Base-by-base conservation (phyloP, 345 rosid genomes). In the Clausena lansium region DNA sequence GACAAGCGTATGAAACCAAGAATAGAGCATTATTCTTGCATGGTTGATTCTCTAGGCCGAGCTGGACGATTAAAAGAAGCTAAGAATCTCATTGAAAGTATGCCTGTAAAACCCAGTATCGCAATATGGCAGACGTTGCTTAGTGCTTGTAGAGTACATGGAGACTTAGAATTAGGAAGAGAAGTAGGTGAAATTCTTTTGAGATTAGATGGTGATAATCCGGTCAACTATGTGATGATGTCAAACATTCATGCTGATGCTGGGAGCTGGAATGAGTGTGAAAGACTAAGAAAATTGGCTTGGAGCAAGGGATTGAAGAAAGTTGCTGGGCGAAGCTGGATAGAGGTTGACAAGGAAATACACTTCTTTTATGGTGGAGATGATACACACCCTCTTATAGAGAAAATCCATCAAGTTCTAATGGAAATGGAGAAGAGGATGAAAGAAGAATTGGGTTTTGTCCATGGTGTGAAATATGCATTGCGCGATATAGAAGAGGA, bases 91-190 rank as follows among this genome's bases (percentile, higher is more conserved):
- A 89, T 93, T 24, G 84, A 91, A 45, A 80, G 77, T 60, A 93
- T 91, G 99, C 92, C 93, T 19, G 38, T 91, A 22, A 81, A 86
- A 80, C 83, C 97, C 67, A 90, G 86, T 62, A 85, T 75, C 20
- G 97, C 91, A 27, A 90, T 94, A 87, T 94, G 97, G 98, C 98
- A 95, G 83, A 87, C 97, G 55, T 87, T 95, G 85, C 94, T 94
- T 25, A 86, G 98, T 84, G 92, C 92, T 66, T 94, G 99, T 77
- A 83, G 90, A 67, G 82, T 92, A 61, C 97, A 94, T 58, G 89
- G 93, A 73, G 85, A 92, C 80, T 70, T 90, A 67, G 86, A 89
- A 76, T 38, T 94, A 7, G 98, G 93, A 39, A 84, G 78, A 80
- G 87, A 94, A 87, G 94, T 90, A 0, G 90, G 97, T 20, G 71